Base-by-base conservation (phyloP, 1,284 basidiomycete species). In the Cutaneotrichosporon mucoides region DNA sequence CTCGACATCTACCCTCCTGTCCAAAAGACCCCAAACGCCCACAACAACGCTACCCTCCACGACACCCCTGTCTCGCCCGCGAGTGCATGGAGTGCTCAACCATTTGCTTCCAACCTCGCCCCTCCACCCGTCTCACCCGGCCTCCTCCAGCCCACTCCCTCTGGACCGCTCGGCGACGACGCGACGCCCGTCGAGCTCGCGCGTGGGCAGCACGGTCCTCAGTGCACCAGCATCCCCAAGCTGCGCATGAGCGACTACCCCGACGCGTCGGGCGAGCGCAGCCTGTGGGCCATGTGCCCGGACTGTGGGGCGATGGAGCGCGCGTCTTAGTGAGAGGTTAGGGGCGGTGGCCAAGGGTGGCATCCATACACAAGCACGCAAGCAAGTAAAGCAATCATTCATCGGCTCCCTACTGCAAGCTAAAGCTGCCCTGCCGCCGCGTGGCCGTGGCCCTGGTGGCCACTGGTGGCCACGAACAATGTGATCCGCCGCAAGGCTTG, bases 221-320 rank as follows among this genome's bases (percentile, higher is more conserved):
- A 74, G 13, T 79, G 77, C 63, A 68, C 66, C 52, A 67, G 64
- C 24, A 79, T 79, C 36, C 77, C 77, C 1, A 72, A 72, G 60
- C 65, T 79, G 24, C 60, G 66, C 9, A 65, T 79, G 58, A 70
- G 67, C 55, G 72, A 74, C 42, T 71, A 77, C 61, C 69, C 77
- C 6, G 75, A 77, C 60, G 55, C 59, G 8, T 72, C 70, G 5
- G 77, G 77, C 6, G 62, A 72, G 49, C 62, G 73, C 45, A 66
- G 68, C 48, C 72, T 79, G 67, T 79, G 75, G 73, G 68, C 66
- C 15, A 51, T 73, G 35, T 79, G 77, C 62, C 66, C 65, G 16
- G 75, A 75, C 63, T 79, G 77, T 63, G 76, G 76, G 35, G 65
- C 66, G 15, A 66, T 66, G 48, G 70, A 76, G 61, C 68, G 66